Conservation (phyloP, 768 basidiomycete species). For the Trametopsis cervina region DNA sequence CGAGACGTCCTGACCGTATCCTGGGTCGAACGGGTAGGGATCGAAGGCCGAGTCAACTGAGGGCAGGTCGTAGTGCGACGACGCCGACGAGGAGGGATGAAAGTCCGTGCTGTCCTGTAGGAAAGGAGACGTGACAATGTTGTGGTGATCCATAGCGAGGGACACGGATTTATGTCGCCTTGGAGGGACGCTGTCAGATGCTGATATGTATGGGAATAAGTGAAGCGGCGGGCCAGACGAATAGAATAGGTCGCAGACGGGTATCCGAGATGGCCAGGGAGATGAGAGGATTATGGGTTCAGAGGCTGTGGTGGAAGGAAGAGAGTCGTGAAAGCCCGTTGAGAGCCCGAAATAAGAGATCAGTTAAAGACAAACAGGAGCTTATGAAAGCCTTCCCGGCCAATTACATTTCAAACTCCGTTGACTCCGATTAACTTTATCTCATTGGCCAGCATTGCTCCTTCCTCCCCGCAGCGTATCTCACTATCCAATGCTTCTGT, state of each 20-base stretch:
- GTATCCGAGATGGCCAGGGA: constrained; percentile 9
- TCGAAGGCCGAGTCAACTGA: constrained; percentile 29
- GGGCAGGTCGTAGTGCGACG: constrained; percentile 19
- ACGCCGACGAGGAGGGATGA: constrained; percentile 7
- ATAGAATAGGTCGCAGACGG: constrained; percentile 1
- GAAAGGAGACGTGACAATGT: constrained; percentile 11
- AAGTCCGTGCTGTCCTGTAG: constrained; percentile 11
- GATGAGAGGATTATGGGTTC: background rate
- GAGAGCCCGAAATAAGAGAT: constrained; percentile 1
- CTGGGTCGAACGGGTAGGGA: constrained; percentile 31
- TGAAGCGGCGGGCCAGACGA: too few species aligned
- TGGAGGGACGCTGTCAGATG: constrained; percentile 8
- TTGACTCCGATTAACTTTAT: background rate
- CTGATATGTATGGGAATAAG: constrained; percentile 7
- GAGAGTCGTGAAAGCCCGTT: constrained; percentile 6
- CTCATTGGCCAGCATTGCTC: background rate
- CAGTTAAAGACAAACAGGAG: constrained; percentile 6
- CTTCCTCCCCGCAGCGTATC: background rate
- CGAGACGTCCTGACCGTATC: constrained; percentile 27
- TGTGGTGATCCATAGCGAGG: constrained; percentile 9
- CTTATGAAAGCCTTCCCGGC: constrained; percentile 6
- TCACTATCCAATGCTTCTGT: too few species aligned
- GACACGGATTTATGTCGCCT: constrained; percentile 11
- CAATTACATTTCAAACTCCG: constrained; percentile 7
- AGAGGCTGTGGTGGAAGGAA: constrained; percentile 10